Conservation (phyloP, 2,329 filamentous ascomycete genomes). For the Aspergillus sp. region DNA sequence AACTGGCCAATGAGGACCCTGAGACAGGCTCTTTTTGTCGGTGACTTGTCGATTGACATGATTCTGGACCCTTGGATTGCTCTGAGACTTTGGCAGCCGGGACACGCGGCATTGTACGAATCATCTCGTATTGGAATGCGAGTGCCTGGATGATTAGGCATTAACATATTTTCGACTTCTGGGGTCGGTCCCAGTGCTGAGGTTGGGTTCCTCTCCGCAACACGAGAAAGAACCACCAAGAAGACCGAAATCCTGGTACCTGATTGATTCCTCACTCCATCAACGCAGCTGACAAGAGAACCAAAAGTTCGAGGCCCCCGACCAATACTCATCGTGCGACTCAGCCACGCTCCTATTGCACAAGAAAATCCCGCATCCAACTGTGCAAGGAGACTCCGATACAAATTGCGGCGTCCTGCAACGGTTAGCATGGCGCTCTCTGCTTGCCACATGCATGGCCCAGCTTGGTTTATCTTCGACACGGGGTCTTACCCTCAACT, state of each 20-base stretch:
- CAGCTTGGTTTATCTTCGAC: background rate
- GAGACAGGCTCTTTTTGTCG: slow-evolving; percentile 6
- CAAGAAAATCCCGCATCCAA: background rate
- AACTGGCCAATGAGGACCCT: slow-evolving; percentile 6
- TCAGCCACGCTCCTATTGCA: background rate
- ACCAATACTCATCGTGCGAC: background rate
- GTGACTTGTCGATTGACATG: slow-evolving; percentile 1
- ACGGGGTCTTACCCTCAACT: background rate
- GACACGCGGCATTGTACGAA: slow-evolving; percentile 1
- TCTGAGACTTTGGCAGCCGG: background rate
- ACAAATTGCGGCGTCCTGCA: background rate
- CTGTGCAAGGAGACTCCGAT: background rate
- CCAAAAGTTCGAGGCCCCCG: background rate
- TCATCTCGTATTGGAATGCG: background rate
- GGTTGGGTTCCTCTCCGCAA: background rate
- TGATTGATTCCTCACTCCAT: background rate
- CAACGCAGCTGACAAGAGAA: background rate
- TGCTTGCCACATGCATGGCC: background rate
- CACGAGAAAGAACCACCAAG: background rate
- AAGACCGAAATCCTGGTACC: slow-evolving; percentile 1
- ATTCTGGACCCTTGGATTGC: background rate
- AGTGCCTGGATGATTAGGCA: background rate
- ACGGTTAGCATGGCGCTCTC: background rate
- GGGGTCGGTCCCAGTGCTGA: background rate
- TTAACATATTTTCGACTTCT: background rate